Conservation (phyloP, 306 rosid genomes). For the Phaseolus lunatus region DNA sequence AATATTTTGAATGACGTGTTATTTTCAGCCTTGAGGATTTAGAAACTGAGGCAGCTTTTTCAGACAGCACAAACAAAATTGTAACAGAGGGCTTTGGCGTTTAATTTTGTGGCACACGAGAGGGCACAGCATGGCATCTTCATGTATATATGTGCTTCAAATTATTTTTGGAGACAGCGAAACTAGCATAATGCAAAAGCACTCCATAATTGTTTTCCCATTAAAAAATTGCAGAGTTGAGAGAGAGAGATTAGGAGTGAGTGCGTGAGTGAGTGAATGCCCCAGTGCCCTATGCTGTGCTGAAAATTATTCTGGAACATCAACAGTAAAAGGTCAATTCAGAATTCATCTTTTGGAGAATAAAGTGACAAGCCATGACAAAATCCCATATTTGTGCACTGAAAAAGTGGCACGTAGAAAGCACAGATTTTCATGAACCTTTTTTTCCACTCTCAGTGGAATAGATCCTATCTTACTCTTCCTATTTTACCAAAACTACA, state of each 20-base stretch:
- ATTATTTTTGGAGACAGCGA: conserved; percentile 33
- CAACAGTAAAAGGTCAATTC: conserved; percentile 45
- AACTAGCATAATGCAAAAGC: conserved; percentile 21
- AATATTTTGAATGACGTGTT: conserved; percentile 25
- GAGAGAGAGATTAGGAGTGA: not conserved
- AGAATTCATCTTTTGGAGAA: conserved; percentile 50
- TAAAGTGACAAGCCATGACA: conserved; percentile 46
- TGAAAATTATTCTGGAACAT: conserved; percentile 33
- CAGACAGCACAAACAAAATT: conserved; percentile 55
- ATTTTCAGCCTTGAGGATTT: conserved; percentile 32
- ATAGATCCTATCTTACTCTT: not conserved
- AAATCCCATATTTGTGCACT: conserved; percentile 52
- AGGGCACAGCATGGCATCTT: conserved; percentile 28
- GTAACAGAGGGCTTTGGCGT: conserved; percentile 41
- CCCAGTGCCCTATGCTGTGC: not conserved
- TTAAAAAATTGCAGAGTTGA: not conserved
- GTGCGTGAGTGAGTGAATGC: not conserved
- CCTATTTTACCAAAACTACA: conserved; percentile 9
- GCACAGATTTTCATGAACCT: conserved; percentile 41
- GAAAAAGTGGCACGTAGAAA: conserved; percentile 55
- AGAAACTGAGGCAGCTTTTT: conserved; percentile 48
- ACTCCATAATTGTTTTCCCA: not conserved
- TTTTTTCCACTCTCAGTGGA: conserved; percentile 27
- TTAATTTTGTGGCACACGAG: conserved; percentile 32
- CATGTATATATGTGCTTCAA: conserved; percentile 18